These are phyloP conservation scores for Serendipita sp. DNA, from an alignment of 768 basidiomycete genomes.

Conservation along the genomic window DNA sequence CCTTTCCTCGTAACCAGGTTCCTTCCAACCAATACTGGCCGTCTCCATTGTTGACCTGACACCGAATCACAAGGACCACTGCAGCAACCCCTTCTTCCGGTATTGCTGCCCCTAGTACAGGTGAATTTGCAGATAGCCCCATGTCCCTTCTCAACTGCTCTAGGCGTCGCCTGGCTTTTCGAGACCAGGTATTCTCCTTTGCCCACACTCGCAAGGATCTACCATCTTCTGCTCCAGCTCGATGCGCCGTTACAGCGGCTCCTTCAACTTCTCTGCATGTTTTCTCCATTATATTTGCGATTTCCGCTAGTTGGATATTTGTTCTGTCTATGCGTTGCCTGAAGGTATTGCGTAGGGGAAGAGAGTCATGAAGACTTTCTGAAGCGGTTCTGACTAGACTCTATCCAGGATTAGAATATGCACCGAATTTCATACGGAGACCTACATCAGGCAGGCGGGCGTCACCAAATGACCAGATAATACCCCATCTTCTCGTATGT, in stretches of 20 bases:
- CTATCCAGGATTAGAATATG: not conserved
- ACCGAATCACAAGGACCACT: constrained; percentile 9
- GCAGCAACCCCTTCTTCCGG: constrained; percentile 14
- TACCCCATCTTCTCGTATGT: constrained; percentile 78
- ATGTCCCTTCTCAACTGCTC: constrained; percentile 19
- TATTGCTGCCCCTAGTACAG: constrained; percentile 11
- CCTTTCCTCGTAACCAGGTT: constrained; percentile 46
- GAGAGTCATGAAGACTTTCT: constrained; percentile 31
- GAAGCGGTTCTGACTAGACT: constrained; percentile 19
- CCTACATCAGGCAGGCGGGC: constrained; percentile 63
- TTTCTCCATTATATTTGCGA: constrained; percentile 14
- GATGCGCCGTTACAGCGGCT: not conserved
- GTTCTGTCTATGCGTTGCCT: constrained; percentile 21
- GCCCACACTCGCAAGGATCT: constrained; percentile 15
- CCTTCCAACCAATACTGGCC: constrained; percentile 23
- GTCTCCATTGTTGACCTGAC: not conserved
- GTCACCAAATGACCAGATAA: constrained; percentile 68
- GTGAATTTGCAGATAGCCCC: not conserved
- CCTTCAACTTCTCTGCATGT: constrained; percentile 24
- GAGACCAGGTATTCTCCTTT: constrained; percentile 46
- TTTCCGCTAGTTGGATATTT: constrained; percentile 6
- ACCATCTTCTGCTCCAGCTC: constrained; percentile 4
- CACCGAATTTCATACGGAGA: constrained; percentile 7
- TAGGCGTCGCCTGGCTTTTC: constrained; percentile 35
- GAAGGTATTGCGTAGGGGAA: constrained; percentile 45